Evolutionary conservation across 306 rosid genomes (phyloP).

Genomic region (Vigna angularis): DNA sequence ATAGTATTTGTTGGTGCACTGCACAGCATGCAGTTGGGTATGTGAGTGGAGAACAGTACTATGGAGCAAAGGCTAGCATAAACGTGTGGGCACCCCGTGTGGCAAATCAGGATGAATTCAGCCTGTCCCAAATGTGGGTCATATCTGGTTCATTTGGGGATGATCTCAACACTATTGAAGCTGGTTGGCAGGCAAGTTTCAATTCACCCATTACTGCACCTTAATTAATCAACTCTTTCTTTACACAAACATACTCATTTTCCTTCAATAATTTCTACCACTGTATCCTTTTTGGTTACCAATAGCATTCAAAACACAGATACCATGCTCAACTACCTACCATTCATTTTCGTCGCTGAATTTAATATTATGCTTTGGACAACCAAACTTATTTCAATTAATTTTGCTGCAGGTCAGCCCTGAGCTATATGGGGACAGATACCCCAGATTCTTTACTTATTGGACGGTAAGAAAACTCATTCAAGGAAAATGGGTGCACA

Average conservation of each 20-base stretch:
- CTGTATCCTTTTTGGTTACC: constrained; percentile 23
- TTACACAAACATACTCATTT: background rate
- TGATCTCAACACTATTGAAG: constrained; percentile 97
- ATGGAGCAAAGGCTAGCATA: constrained; percentile 95
- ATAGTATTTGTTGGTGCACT: background rate
- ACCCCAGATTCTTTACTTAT: constrained; percentile 93
- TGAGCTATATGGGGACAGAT: constrained; percentile 91
- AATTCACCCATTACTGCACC: constrained; percentile 40
- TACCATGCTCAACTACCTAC: constrained; percentile 59
- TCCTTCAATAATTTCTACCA: background rate
- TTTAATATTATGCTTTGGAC: constrained; percentile 24
- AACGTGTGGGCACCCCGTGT: constrained; percentile 97
- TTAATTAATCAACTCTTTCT: constrained; percentile 22
- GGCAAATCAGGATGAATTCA: constrained; percentile 88
- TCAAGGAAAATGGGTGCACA: background rate
- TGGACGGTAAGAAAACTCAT: constrained; percentile 82
- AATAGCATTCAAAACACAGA: constrained; percentile 50
- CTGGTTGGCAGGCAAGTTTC: constrained; percentile 94
- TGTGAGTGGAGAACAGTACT: constrained; percentile 88
- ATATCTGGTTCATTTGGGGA: constrained; percentile 96
- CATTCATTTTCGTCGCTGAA: constrained; percentile 31
- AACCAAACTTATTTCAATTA: constrained; percentile 52
- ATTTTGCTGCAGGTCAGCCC: constrained; percentile 84
- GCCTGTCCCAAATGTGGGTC: constrained; percentile 98
- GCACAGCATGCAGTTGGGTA: constrained; percentile 97